Evolutionary conservation across 768 basidiomycete genomes (phyloP), one percentile per base, ranked within the genome.

Genomic region (Macrolepiota fuliginosa): DNA sequence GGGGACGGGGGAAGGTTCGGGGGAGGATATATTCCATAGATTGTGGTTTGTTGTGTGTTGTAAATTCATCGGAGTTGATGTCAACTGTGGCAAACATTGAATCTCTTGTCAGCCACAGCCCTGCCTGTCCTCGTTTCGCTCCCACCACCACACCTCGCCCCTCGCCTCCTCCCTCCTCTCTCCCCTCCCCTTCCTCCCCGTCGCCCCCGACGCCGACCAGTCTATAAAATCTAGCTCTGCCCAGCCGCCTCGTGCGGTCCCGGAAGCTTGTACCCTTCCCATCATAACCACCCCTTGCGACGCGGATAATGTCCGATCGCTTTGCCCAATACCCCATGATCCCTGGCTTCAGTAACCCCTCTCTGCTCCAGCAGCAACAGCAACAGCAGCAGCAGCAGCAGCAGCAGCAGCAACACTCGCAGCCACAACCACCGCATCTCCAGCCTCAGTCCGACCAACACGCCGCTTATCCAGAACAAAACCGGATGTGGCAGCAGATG

Each of bases 261-360:
- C 46, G 61, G 66, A 69, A 69, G 70, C 71, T 46, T 10, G 17
- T 58, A 65, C 64, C 59, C 56, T 66, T 63, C 64, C 68, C 69
- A 64, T 66, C 56, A 62, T 66, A 32, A 61, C 49, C 53, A 24
- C 59, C 56, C 50, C 54, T 27, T 47, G 58, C 62, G 64, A 65
- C 65, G 66, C 72, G 75, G 75, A 77, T 75, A 71, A 86, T 87
- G 86, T 84, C 86, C 70, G 85, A 88, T 82, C 84, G 82, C 72
- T 70, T 79, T 55, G 69, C 79, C 68, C 79, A 78, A 73, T 87
- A 85, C 71, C 64, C 77, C 66, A 72, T 88, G 81, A 73, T 83
- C 49, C 73, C 83, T 62, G 79, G 74, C 72, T 82, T 85, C 72
- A 77, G 75, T 61, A 63, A 63, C 25, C 42, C 53, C 15, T 24